Conservation (phyloP, 352 stramenopile genomes). For the Phytophthora macrochlamydospora region DNA sequence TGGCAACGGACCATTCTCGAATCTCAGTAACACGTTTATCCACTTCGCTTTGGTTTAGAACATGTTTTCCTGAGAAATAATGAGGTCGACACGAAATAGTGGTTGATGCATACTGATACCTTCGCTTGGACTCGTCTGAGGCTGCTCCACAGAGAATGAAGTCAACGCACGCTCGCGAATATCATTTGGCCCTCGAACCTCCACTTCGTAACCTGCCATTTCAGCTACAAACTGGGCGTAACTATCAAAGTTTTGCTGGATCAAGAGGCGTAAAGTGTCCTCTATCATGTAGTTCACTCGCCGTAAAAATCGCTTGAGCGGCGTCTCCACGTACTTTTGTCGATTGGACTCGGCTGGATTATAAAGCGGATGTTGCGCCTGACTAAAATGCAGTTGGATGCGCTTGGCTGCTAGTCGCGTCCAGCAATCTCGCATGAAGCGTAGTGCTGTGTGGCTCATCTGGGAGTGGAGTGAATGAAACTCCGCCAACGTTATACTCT, state of each 20-base stretch:
- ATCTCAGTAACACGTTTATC: slow-evolving; percentile 61
- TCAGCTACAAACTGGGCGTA: slow-evolving; percentile 75
- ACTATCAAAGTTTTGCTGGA: slow-evolving; percentile 69
- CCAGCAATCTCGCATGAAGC: slow-evolving; percentile 84
- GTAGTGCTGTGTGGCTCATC: slow-evolving; percentile 70
- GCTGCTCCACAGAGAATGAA: background rate
- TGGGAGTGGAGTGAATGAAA: slow-evolving; percentile 73
- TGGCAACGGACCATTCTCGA: slow-evolving; percentile 61
- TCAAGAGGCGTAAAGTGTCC: slow-evolving; percentile 65
- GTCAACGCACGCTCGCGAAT: slow-evolving; percentile 34
- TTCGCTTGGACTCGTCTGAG: too few species aligned
- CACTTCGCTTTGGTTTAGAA: slow-evolving; percentile 65
- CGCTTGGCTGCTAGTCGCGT: slow-evolving; percentile 72
- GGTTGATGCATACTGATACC: slow-evolving; percentile 46
- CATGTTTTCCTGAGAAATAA: slow-evolving; percentile 56
- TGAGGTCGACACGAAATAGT: slow-evolving; percentile 75
- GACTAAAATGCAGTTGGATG: slow-evolving; percentile 69
- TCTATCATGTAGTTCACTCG: slow-evolving; percentile 87
- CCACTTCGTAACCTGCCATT: slow-evolving; percentile 67
- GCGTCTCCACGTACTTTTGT: slow-evolving; percentile 65
- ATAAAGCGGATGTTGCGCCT: slow-evolving; percentile 58
- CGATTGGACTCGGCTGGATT: slow-evolving; percentile 74
- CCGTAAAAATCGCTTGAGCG: slow-evolving; percentile 63
- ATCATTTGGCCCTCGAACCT: slow-evolving; percentile 52
- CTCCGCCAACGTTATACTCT: slow-evolving; percentile 77